These are phyloP conservation scores for Rhodamnia rubescens DNA, from an alignment of 345 rosid genomes.

Conservation along the genomic window DNA sequence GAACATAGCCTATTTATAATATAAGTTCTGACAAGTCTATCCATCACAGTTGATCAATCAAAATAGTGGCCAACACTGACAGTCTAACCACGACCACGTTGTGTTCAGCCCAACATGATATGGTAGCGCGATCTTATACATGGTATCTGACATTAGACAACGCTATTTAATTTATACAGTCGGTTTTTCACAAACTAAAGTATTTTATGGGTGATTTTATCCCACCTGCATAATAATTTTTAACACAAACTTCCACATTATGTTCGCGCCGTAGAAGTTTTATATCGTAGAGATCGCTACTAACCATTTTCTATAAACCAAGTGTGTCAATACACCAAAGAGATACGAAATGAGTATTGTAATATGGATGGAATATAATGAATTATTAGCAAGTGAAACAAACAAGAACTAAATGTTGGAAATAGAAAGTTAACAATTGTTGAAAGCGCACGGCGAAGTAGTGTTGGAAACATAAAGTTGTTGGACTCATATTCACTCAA, in stretches of 20 bases:
- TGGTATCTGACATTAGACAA: not conserved
- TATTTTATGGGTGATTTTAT: not conserved
- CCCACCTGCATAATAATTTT: not conserved
- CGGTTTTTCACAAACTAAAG: not conserved
- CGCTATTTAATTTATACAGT: not conserved
- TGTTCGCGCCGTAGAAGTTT: not conserved
- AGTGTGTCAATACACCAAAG: too few species aligned
- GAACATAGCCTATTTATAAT: not conserved
- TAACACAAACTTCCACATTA: not conserved
- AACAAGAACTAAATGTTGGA: not conserved
- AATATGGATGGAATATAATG: too few species aligned
- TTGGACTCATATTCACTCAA: too few species aligned
- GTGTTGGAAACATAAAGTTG: too few species aligned
- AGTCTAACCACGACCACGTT: not conserved
- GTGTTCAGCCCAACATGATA: not conserved
- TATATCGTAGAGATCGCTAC: not conserved
- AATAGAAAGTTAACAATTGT: too few species aligned
- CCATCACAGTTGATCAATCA: not conserved
- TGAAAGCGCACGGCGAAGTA: too few species aligned
- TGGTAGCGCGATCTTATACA: not conserved
- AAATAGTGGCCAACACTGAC: not conserved
- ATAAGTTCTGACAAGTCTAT: not conserved
- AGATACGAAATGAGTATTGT: too few species aligned
- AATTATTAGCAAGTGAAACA: not conserved
- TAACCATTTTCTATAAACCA: not conserved